A percentile compares a stretch with the other conserved stretches of the same genome.
phyloP scores from a whole-genome alignment of 2,329 filamentous ascomycete genomes.

The Aspergillus sp. region DNA sequence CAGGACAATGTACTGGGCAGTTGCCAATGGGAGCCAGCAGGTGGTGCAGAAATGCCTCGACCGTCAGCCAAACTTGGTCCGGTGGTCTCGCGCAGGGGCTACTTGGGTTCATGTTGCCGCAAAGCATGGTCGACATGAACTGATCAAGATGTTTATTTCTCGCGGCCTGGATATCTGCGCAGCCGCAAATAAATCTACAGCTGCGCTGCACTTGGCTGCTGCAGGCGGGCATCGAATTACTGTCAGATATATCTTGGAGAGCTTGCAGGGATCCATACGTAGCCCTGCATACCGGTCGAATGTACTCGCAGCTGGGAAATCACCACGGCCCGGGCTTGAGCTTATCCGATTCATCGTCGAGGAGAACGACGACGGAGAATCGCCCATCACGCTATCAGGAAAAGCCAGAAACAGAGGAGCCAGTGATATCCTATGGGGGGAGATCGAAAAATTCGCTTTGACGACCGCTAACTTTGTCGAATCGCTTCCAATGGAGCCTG shows the following conservation, averaged over 20 bases:
- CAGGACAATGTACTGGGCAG: conserved; percentile 2
- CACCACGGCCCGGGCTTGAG: background rate
- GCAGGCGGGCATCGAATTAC: conserved; percentile 1
- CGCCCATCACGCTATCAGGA: background rate
- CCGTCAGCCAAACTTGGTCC: background rate
- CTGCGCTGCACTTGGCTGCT: conserved; percentile 3
- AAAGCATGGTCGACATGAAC: conserved; percentile 1
- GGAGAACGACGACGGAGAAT: conserved; percentile 2
- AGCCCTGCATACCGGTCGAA: background rate
- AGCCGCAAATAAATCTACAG: background rate
- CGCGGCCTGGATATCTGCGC: background rate
- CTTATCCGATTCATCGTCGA: background rate
- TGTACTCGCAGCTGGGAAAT: background rate
- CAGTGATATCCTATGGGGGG: background rate
- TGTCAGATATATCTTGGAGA: background rate
- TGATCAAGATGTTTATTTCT: background rate
- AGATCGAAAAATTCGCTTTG: conserved; percentile 1
- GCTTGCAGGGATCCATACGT: background rate
- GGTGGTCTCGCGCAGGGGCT: conserved; percentile 1
- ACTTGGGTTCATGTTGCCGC: conserved; percentile 4
- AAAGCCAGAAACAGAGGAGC: conserved; percentile 1
- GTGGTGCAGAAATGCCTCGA: conserved; percentile 1
- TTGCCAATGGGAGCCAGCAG: conserved; percentile 1
- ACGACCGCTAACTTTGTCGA: background rate
- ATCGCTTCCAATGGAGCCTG: background rate